Percentiles rank a stretch among this genome's conserved stretches.
phyloP scores from a whole-genome alignment of 768 basidiomycete species.

The Sporobolomyces roseus region DNA sequence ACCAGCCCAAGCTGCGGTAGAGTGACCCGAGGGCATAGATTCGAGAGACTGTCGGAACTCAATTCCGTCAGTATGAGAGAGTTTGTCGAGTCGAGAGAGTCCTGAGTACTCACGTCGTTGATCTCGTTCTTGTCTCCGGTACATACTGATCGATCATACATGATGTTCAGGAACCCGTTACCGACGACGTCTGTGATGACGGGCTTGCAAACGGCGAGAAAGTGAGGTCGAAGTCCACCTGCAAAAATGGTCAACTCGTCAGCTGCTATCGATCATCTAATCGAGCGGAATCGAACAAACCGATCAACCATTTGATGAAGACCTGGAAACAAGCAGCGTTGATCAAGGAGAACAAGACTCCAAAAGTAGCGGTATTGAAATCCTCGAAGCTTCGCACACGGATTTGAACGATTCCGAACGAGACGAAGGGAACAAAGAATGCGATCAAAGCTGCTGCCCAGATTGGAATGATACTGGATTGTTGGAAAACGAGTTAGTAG shows the following conservation, averaged over 20 bases:
- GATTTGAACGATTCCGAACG: slow-evolving; percentile 59
- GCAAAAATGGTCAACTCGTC: neutral
- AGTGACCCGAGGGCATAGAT: slow-evolving; percentile 60
- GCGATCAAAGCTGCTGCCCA: slow-evolving; percentile 57
- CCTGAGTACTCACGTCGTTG: slow-evolving; percentile 52
- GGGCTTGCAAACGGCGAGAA: slow-evolving; percentile 58
- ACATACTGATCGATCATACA: slow-evolving; percentile 58
- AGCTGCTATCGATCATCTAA: neutral
- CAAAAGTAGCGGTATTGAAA: slow-evolving; percentile 57
- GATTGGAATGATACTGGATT: slow-evolving; percentile 53
- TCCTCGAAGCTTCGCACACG: slow-evolving; percentile 55
- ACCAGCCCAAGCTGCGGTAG: slow-evolving; percentile 60
- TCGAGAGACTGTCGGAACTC: slow-evolving; percentile 48
- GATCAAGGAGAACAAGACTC: slow-evolving; percentile 56
- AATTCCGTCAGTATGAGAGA: too few species aligned
- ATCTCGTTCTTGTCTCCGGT: slow-evolving; percentile 59
- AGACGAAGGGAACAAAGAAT: slow-evolving; percentile 58
- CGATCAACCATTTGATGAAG: slow-evolving; percentile 54
- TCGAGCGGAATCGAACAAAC: too few species aligned
- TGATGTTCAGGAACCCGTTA: slow-evolving; percentile 54
- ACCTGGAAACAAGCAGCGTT: slow-evolving; percentile 56
- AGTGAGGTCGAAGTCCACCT: slow-evolving; percentile 56
- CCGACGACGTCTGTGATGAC: slow-evolving; percentile 48
- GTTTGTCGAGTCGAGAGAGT: too few species aligned
- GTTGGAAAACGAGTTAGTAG: too few species aligned